These are phyloP conservation scores for Gnaphalium uliginosum DNA, from an alignment of 129 eudicot species.

Conservation along the genomic window DNA sequence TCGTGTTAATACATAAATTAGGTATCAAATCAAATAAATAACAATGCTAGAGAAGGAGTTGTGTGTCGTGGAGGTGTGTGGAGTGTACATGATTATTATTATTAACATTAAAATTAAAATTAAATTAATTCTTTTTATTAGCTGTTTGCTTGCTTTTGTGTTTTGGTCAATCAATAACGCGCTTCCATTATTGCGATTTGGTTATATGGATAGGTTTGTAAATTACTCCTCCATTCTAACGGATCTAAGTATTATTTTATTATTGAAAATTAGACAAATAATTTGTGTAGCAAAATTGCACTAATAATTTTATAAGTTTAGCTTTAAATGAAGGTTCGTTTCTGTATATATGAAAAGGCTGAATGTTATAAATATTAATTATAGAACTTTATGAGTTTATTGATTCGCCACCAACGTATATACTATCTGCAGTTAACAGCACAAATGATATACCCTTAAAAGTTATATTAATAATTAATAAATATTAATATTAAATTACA, in stretches of 20 bases:
- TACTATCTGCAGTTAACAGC: too few species aligned
- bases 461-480: too few species aligned
- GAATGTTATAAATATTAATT: too few species aligned
- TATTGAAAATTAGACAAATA: too few species aligned
- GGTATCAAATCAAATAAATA: constrained; percentile 1
- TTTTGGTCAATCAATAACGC: constrained; percentile 30
- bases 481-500: too few species aligned
- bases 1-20: background rate
- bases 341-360: too few species aligned
- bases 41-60: background rate
- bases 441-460: too few species aligned
- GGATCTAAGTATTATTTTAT: constrained; percentile 8
- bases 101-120: background rate
- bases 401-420: too few species aligned
- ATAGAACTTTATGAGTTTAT: too few species aligned
- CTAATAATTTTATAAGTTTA: too few species aligned
- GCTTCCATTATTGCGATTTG: constrained; percentile 29
- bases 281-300: too few species aligned
- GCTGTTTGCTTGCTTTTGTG: constrained; percentile 23
- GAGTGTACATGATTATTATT: constrained; percentile 22
- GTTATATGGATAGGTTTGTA: constrained; percentile 18
- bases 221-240: constrained; percentile 24
- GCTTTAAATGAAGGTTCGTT: too few species aligned
- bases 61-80: constrained; percentile 29
- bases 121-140: background rate